Base-by-base conservation (phyloP, 371 early-diverging fungal species). In the Mortierella polycephala region DNA sequence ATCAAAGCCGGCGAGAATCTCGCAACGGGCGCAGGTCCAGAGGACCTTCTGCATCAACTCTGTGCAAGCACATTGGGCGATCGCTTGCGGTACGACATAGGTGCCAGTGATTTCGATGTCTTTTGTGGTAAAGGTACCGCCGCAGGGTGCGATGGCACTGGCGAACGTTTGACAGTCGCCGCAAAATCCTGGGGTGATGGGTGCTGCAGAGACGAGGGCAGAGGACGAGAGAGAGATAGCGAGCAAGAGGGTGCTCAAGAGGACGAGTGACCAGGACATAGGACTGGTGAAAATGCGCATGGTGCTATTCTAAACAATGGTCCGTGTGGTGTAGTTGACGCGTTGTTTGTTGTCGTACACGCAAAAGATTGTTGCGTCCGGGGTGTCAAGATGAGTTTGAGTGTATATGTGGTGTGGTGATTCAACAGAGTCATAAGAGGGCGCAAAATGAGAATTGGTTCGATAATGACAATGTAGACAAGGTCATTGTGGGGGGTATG, bases 111-210 rank as follows among this genome's bases (percentile, higher is more conserved):
- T 62, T 49, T 62, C 52, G 57, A 75, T 66, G 20, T 67, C 60
- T 3, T 46, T 53, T 0, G 21, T 8, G 14, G 44, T 30, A 42
- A 75, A 75, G 1, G 76, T 60, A 12, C 49, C 70, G 6, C 76
- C 71, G 20, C 76, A 75, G 11, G 67, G 67, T 16, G 46, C 12
- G 12, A 75, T 45, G n/a, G 71, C 76, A 11, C 45, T 44, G n/a
- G 71, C 71, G 39, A 59, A 75, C 5, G 76, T 75, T 53, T 75
- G 67, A 46, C 76, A 75, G 41, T 75, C 76, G 21, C 63, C 60
- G 52, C 71, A 70, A 61, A 75, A 75, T 2, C 76, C 76, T 7
- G 65, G 5, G 3, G 52, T 12, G 10, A 10, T n/a, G 14, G 58
- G 57, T 1, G 60, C 64, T 30, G 64, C 74, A n/a, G 53, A 46